These are phyloP conservation scores for Bipolaris zeicola DNA, from an alignment of 2,329 filamentous ascomycete genomes.

Conservation along the genomic window DNA sequence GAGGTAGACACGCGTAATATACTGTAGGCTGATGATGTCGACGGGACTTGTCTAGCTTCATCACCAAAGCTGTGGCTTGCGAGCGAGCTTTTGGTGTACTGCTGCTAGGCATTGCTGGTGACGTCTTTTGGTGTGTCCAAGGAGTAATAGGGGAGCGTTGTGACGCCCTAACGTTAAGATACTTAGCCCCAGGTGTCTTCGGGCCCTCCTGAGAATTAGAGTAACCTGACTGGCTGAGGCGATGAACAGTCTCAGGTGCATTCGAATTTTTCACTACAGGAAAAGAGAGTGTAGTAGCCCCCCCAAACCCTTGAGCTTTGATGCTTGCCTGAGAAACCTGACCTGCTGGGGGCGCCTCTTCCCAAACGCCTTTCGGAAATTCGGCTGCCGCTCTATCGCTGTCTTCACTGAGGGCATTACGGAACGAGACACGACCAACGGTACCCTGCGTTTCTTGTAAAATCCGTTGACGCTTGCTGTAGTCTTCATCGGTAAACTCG, in stretches of 20 bases:
- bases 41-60: slow-evolving; percentile 27
- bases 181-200: slow-evolving; percentile 36
- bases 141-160: slow-evolving; percentile 36
- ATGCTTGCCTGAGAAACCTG: slow-evolving; percentile 49
- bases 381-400: background rate
- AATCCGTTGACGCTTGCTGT: slow-evolving; percentile 24
- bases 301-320: slow-evolving; percentile 46
- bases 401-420: slow-evolving; percentile 8
- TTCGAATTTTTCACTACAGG: slow-evolving; percentile 78
- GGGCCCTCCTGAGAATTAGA: slow-evolving; percentile 53
- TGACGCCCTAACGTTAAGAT: slow-evolving; percentile 15
- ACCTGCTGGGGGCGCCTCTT: slow-evolving; percentile 20
- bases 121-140: slow-evolving; percentile 42
- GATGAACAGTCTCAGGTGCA: slow-evolving; percentile 65
- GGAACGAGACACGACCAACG: slow-evolving; percentile 18
- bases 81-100: slow-evolving; percentile 22
- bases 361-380: slow-evolving; percentile 8
- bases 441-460: slow-evolving; percentile 13
- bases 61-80: slow-evolving; percentile 26
- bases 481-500: slow-evolving; percentile 11
- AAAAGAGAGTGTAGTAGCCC: slow-evolving; percentile 63
- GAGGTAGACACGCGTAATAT: slow-evolving; percentile 50
- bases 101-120: slow-evolving; percentile 21
- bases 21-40: slow-evolving; percentile 27
- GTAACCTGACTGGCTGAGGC: slow-evolving; percentile 69